These are phyloP conservation scores for Stephanodiscus minutulus DNA, from an alignment of 108 stramenopile species.

Conservation along the genomic window DNA sequence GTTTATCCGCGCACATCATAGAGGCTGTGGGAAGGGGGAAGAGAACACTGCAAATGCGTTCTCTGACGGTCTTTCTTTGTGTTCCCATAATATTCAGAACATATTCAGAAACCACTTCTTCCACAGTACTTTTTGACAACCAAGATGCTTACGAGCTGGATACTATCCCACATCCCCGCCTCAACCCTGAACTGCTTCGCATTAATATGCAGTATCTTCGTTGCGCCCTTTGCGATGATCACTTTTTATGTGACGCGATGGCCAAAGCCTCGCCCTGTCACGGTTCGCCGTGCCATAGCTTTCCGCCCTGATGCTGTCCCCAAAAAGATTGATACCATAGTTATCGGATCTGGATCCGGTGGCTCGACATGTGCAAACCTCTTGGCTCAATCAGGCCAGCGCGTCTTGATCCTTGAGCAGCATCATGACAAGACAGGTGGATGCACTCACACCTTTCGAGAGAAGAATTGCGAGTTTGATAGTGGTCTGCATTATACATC, in stretches of 20 bases:
- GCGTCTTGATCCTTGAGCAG: constrained; percentile 63
- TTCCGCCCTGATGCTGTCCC: constrained; percentile 39
- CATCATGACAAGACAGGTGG: constrained; percentile 58
- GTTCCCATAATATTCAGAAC: too few relatives aligned
- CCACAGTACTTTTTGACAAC: too few relatives aligned
- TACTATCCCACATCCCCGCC: too few relatives aligned
- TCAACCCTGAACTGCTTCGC: too few relatives aligned
- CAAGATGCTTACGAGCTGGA: too few relatives aligned
- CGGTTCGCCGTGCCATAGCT: constrained; percentile 16
- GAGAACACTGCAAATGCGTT: too few relatives aligned
- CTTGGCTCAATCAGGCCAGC: constrained; percentile 53
- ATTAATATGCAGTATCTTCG: too few relatives aligned
- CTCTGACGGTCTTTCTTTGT: too few relatives aligned
- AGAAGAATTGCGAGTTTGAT: constrained; percentile 54
- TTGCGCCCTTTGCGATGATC: constrained; percentile 9
- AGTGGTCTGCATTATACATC: constrained; percentile 48
- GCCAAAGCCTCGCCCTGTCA: constrained; percentile 20
- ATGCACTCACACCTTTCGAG: constrained; percentile 63
- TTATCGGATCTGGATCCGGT: constrained; percentile 59
- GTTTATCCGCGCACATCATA: too few relatives aligned
- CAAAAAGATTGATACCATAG: constrained; percentile 47
- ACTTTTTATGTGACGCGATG: constrained; percentile 26
- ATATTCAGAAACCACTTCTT: too few relatives aligned
- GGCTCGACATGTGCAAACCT: constrained; percentile 56
- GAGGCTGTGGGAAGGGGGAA: too few relatives aligned